Conservation (phyloP, 139 green algal genomes). For the Zygnema circumcarinatum region DNA sequence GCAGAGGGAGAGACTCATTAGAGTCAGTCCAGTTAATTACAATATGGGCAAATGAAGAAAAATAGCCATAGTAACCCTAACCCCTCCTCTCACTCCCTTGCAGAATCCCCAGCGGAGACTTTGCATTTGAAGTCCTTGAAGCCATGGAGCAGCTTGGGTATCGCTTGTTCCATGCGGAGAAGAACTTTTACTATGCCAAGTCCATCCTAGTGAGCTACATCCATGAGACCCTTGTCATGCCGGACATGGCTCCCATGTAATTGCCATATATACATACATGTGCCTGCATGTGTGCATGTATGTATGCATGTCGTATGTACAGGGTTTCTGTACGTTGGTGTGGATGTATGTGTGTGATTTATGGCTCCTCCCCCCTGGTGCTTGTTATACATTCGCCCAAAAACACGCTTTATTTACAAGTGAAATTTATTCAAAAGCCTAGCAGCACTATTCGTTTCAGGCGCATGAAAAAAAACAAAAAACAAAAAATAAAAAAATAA, state of each 20-base stretch:
- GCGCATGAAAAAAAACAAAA: too few relatives aligned
- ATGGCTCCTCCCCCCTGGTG: too few relatives aligned
- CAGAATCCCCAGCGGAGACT: not conserved
- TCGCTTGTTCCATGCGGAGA: conserved; percentile 2
- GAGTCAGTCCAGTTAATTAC: not conserved
- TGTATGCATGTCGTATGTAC: too few relatives aligned
- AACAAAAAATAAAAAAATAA: too few relatives aligned
- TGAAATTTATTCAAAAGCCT: too few relatives aligned
- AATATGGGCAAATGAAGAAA: not conserved
- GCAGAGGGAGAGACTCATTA: not conserved
- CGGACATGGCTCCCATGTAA: not conserved
- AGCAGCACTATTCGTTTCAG: too few relatives aligned
- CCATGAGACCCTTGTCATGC: not conserved
- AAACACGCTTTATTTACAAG: too few relatives aligned
- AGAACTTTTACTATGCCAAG: not conserved
- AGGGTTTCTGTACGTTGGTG: too few relatives aligned
- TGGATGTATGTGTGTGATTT: too few relatives aligned
- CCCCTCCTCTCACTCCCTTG: not conserved
- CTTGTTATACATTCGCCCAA: too few relatives aligned
- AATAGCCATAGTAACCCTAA: not conserved
- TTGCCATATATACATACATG: too few relatives aligned
- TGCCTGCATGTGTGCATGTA: too few relatives aligned
- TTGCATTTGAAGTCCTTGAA: not conserved
- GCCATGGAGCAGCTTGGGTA: conserved; percentile 11
- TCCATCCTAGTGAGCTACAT: not conserved